Conservation (phyloP, 78 protist genomes). For the Polysphondylium violaceum region DNA sequence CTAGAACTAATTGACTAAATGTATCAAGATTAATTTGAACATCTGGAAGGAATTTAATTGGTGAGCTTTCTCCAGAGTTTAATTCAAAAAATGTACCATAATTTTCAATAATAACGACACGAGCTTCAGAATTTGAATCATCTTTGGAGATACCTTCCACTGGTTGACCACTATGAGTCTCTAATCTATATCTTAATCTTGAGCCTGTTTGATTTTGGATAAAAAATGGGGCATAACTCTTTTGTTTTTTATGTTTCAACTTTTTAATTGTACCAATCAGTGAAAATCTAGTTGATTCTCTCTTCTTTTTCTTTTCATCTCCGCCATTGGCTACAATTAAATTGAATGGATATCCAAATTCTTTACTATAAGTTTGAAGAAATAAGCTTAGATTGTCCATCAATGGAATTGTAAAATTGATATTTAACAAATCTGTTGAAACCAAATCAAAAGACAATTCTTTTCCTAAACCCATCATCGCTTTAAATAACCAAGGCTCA, state of each 20-base stretch:
- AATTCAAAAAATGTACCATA: constrained; percentile 64
- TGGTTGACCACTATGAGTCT: constrained; percentile 71
- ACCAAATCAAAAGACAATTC: constrained; percentile 21
- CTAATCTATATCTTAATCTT: constrained; percentile 52
- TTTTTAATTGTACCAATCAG: constrained; percentile 37
- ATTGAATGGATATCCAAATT: constrained; percentile 72
- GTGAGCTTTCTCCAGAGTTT: constrained; percentile 39
- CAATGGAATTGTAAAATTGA: constrained; percentile 60
- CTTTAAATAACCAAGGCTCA: constrained; percentile 59
- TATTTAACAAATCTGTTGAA: constrained; percentile 35
- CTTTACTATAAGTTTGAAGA: constrained; percentile 66
- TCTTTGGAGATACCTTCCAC: constrained; percentile 16
- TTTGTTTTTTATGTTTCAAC: not conserved
- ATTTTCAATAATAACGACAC: constrained; percentile 38
- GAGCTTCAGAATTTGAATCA: not conserved
- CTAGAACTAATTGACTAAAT: constrained; percentile 36
- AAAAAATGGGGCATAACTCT: constrained; percentile 53
- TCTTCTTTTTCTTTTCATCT: not conserved
- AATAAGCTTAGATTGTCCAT: constrained; percentile 74
- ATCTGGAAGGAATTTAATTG: constrained; percentile 63
- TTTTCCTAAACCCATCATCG: constrained; percentile 19
- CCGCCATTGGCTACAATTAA: constrained; percentile 40
- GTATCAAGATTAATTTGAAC: constrained; percentile 48
- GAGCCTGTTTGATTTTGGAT: constrained; percentile 60
- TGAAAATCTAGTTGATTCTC: not conserved